Evolutionary conservation across 2,329 filamentous ascomycete genomes (phyloP), one percentile per base, ranked within the genome.

Genomic region (Cyphellophora europaea): DNA sequence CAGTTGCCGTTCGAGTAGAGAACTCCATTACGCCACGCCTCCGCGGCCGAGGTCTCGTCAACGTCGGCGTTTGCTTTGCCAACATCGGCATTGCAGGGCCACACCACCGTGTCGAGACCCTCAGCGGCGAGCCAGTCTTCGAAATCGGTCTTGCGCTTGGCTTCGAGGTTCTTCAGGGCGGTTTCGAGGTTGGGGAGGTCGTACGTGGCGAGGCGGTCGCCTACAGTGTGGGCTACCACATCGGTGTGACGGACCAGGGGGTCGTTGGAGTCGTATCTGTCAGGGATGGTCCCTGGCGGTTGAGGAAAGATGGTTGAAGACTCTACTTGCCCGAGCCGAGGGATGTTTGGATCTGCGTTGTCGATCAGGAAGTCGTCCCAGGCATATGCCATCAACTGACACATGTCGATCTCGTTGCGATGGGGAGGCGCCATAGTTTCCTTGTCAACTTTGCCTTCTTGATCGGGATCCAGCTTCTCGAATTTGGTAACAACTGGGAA

Each of bases 1-100:
- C 44, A 41, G 33, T 69, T 69, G 3, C 68, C 68, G 30, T 72
- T 68, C 1, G 58, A 62, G 36, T 69, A 72, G 28, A 60, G 59
- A 5, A 71, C 59, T 0, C 70, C 69, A 27, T 72, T 67, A 19
- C 54, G 55, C 16, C 61, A 50, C 11, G 59, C 61, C 29, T 63
- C 51, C 6, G 43, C 40, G 25, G 57, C 42, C 11, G 41, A 42
- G 11, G 45, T 40, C n/a, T 46, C 34, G 27, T 51, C 51, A 1
- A 45, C 43, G 44, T 72, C 69, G 0, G 66, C 48, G 47, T 72
- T 58, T 10, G 66, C 62, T 2, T 52, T 48, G 0, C 62, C 66
- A 0, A 71, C 61, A 38, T 72, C 69, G 1, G 65, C 68, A 14
- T 62, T 58, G 0, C 63, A 57, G 0, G 69, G 69, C 32, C 66